Conservation (phyloP, 2,329 filamentous ascomycete species). For the Trichoderma sp. region DNA sequence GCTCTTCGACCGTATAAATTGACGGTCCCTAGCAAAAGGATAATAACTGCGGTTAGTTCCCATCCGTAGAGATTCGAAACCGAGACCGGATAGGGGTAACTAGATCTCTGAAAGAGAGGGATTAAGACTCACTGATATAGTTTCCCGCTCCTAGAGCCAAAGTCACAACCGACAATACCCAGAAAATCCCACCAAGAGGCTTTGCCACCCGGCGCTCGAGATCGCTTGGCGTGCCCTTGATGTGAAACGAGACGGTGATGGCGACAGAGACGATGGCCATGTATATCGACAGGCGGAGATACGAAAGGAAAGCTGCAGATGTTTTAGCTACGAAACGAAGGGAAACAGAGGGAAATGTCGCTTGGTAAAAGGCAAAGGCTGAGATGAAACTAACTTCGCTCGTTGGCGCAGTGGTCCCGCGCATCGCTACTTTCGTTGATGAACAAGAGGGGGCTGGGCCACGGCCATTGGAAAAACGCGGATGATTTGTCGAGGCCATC, state of each 20-base stretch:
- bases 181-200: slow-evolving; percentile 86
- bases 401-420: slow-evolving; percentile 75
- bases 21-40: slow-evolving; percentile 53
- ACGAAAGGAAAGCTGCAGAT: slow-evolving; percentile 72
- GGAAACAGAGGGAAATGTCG: background rate
- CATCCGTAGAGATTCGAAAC: background rate
- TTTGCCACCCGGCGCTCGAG: slow-evolving; percentile 75
- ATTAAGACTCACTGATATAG: slow-evolving; percentile 67
- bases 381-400: slow-evolving; percentile 54
- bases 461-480: slow-evolving; percentile 59
- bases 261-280: slow-evolving; percentile 87
- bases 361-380: background rate
- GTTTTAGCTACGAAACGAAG: background rate
- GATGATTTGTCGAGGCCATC: slow-evolving; percentile 31
- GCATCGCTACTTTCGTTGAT: slow-evolving; percentile 73
- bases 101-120: background rate
- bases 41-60: background rate
- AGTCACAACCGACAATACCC: slow-evolving; percentile 75
- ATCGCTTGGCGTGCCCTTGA: slow-evolving; percentile 67
- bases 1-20: slow-evolving; percentile 74
- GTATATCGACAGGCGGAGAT: slow-evolving; percentile 84
- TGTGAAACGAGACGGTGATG: slow-evolving; percentile 89
- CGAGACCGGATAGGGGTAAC: background rate
- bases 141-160: slow-evolving; percentile 76
- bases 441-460: slow-evolving; percentile 67